These are phyloP conservation scores for Excoecaria agallocha DNA, from an alignment of 345 rosid species.

Conservation along the genomic window DNA sequence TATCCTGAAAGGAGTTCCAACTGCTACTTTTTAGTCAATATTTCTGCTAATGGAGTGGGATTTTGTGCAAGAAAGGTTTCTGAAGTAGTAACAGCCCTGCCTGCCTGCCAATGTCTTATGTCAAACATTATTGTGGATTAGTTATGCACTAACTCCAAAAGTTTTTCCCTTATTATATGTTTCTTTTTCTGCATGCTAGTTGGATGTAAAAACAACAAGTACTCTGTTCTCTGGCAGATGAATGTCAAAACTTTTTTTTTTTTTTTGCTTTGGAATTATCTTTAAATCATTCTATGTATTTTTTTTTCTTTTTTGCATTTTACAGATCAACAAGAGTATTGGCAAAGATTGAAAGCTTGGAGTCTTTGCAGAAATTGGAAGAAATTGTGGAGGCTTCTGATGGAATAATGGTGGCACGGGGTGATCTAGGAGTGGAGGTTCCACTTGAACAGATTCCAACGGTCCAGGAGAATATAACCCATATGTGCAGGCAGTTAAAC, in stretches of 20 bases:
- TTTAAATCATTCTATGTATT: neutral
- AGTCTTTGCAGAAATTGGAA: constrained; percentile 55
- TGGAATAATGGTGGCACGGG: constrained; percentile 76
- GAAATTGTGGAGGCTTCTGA: constrained; percentile 66
- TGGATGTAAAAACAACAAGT: neutral
- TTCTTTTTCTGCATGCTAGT: neutral
- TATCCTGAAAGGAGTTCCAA: no score
- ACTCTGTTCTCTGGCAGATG: neutral
- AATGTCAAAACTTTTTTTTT: no score
- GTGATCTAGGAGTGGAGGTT: constrained; percentile 76
- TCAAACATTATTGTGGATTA: neutral
- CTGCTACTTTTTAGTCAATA: no score
- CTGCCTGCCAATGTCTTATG: neutral
- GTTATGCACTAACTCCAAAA: neutral
- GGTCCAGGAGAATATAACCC: constrained; percentile 53
- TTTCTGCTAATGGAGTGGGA: no score
- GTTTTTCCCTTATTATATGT: neutral
- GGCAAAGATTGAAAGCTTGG: constrained; percentile 73
- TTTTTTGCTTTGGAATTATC: neutral
- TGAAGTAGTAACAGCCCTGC: no score
- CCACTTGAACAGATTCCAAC: constrained; percentile 71
- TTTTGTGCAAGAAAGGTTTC: no score
- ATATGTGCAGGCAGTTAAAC: constrained; percentile 53
- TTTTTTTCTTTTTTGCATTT: neutral
- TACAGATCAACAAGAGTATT: constrained; percentile 52